These are phyloP conservation scores for Aspergillus campestris DNA, from an alignment of 495 filamentous ascomycete genomes.

Conservation along the genomic window DNA sequence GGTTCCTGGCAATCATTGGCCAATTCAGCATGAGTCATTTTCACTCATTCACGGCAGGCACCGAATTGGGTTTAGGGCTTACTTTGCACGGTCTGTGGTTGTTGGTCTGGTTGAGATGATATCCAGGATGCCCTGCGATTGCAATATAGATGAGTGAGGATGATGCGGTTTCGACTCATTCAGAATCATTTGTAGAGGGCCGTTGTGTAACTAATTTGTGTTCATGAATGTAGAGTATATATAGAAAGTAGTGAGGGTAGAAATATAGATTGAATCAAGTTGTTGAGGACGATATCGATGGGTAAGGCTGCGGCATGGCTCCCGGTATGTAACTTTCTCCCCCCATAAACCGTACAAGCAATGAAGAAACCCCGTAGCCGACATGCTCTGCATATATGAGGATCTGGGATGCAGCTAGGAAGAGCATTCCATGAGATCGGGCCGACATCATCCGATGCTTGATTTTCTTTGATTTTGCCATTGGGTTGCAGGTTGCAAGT, in stretches of 20 bases:
- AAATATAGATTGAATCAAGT: no score
- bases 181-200: no score
- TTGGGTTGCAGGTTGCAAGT: not conserved
- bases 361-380: slow-evolving; percentile 12
- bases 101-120: not conserved
- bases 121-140: not conserved
- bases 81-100: not conserved
- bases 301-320: not conserved
- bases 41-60: not conserved
- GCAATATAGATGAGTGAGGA: no score
- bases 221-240: no score
- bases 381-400: slow-evolving; percentile 10
- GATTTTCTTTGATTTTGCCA: not conserved
- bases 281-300: no score
- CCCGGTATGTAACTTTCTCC: not conserved
- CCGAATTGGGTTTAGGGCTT: not conserved
- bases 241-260: no score
- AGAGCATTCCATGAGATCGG: slow-evolving; percentile 10
- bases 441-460: slow-evolving; percentile 13
- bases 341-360: not conserved
- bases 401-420: slow-evolving; percentile 10
- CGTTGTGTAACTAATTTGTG: no score
- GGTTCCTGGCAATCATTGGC: not conserved
- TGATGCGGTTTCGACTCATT: no score
- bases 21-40: slow-evolving; percentile 4